Conservation (phyloP, 1,284 basidiomycete species). For the Cutaneotrichosporon sp. region DNA sequence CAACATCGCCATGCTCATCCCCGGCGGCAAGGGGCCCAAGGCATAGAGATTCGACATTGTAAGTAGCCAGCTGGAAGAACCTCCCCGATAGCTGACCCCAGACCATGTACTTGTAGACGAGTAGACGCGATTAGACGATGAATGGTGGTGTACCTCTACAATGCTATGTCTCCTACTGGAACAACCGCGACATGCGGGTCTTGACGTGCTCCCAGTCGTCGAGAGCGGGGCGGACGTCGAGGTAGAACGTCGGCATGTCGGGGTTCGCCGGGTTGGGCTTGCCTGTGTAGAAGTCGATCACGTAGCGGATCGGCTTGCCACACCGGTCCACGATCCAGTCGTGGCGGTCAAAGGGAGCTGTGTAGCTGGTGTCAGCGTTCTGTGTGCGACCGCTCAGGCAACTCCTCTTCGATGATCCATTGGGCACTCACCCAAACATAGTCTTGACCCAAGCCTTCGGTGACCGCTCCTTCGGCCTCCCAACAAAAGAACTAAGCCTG, state of each 20-base stretch:
- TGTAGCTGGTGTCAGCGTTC: conserved; percentile 62
- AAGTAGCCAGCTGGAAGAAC: neutral
- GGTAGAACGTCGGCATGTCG: conserved; percentile 67
- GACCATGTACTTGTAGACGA: conserved; percentile 8
- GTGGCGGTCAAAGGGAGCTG: conserved; percentile 92
- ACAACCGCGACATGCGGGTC: conserved; percentile 59
- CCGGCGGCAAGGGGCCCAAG: conserved; percentile 24
- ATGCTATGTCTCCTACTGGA: conserved; percentile 14
- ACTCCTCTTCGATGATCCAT: neutral
- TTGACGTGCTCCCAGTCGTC: conserved; percentile 85
- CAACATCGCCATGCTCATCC: conserved; percentile 81
- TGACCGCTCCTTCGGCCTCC: conserved; percentile 59
- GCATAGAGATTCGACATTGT: conserved; percentile 13
- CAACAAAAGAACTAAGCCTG: conserved; percentile 53
- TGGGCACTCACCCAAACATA: conserved; percentile 73
- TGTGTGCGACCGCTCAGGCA: neutral
- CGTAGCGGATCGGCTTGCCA: conserved; percentile 82
- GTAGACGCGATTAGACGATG: neutral
- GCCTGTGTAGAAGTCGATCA: conserved; percentile 99
- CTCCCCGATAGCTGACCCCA: neutral
- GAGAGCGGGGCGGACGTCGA: conserved; percentile 90
- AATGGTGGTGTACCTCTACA: conserved; percentile 3
- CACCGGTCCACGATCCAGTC: conserved; percentile 96
- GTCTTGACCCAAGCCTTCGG: conserved; percentile 80
- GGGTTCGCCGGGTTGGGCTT: conserved; percentile 54